These are phyloP conservation scores for Aspergillus sp. DNA, from an alignment of 2,329 filamentous ascomycete genomes.

Conservation along the genomic window DNA sequence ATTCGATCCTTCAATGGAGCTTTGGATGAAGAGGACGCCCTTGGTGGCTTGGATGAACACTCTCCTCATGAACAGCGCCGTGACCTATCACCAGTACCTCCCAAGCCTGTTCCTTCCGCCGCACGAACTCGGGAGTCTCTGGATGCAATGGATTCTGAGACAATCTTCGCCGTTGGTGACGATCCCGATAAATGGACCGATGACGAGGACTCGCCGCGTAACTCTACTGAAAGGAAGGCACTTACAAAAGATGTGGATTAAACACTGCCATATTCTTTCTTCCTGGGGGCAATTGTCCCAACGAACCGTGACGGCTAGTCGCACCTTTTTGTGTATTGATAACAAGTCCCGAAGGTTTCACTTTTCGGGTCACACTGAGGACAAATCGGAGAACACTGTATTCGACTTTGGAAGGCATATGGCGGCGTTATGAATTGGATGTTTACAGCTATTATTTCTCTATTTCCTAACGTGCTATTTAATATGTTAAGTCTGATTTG, in stretches of 20 bases:
- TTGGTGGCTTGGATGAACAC: slow-evolving; percentile 38
- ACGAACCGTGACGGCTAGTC: slow-evolving; percentile 1
- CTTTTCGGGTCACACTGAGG: slow-evolving; percentile 2
- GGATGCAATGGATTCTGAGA: slow-evolving; percentile 87
- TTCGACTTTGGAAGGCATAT: slow-evolving; percentile 24
- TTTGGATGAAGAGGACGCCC: slow-evolving; percentile 62
- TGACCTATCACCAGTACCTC: slow-evolving; percentile 40
- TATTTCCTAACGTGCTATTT: slow-evolving; percentile 1
- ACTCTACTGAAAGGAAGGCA: slow-evolving; percentile 51
- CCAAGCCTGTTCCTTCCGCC: slow-evolving; percentile 54
- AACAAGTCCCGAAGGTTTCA: not conserved
- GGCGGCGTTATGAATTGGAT: slow-evolving; percentile 19
- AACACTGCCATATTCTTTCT: not conserved
- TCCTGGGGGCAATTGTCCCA: not conserved
- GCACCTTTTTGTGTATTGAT: slow-evolving; percentile 12
- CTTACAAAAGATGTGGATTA: slow-evolving; percentile 46
- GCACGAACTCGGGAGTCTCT: slow-evolving; percentile 59
- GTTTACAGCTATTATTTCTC: slow-evolving; percentile 1
- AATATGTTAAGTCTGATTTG: slow-evolving; percentile 1
- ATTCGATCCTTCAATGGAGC: slow-evolving; percentile 86
- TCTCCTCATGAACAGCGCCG: slow-evolving; percentile 31
- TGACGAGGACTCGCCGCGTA: slow-evolving; percentile 53
- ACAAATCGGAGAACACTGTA: slow-evolving; percentile 9
- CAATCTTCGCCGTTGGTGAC: slow-evolving; percentile 88
- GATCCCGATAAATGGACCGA: slow-evolving; percentile 85